phyloP scores from a whole-genome alignment of 2,329 filamentous ascomycete species.

The Fusarium nanum region DNA sequence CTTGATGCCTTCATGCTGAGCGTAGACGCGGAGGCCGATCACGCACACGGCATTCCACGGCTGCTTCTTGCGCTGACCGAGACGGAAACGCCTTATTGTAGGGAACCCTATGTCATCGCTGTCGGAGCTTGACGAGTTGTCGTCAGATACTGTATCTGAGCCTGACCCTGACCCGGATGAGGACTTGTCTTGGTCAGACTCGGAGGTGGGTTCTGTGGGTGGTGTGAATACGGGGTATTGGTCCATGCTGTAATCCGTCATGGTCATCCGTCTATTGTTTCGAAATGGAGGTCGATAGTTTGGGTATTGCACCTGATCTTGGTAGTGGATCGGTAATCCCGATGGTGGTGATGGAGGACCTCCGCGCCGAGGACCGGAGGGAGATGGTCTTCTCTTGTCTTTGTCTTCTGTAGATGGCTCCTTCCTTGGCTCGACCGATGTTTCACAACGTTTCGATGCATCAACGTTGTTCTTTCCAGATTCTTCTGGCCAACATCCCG shows the following conservation, averaged over 20 bases:
- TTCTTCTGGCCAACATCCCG: conserved; percentile 40
- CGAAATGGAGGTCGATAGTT: not conserved
- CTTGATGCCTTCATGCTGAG: conserved; percentile 51
- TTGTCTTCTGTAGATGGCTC: conserved; percentile 24
- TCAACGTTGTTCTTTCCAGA: conserved; percentile 37
- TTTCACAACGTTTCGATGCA: conserved; percentile 5
- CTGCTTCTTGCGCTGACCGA: conserved; percentile 33
- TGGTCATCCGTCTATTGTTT: conserved; percentile 7
- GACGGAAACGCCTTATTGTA: not conserved
- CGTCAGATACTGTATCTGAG: conserved; percentile 24
- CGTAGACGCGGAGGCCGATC: conserved; percentile 55
- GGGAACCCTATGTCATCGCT: conserved; percentile 14
- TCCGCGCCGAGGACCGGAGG: not conserved
- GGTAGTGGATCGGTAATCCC: conserved; percentile 2
- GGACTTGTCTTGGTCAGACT: conserved; percentile 28
- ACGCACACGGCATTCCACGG: conserved; percentile 59
- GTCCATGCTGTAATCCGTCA: conserved; percentile 27
- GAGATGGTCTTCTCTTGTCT: conserved; percentile 17
- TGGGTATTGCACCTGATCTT: not conserved
- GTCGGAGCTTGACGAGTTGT: conserved; percentile 44
- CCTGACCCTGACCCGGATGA: conserved; percentile 42
- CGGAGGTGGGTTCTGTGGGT: conserved; percentile 23
- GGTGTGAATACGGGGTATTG: conserved; percentile 29
- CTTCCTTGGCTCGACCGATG: conserved; percentile 3
- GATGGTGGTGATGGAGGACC: not conserved